phyloP scores from a whole-genome alignment of 164 flowering plant genomes.

The Stephania cephalantha region DNA sequence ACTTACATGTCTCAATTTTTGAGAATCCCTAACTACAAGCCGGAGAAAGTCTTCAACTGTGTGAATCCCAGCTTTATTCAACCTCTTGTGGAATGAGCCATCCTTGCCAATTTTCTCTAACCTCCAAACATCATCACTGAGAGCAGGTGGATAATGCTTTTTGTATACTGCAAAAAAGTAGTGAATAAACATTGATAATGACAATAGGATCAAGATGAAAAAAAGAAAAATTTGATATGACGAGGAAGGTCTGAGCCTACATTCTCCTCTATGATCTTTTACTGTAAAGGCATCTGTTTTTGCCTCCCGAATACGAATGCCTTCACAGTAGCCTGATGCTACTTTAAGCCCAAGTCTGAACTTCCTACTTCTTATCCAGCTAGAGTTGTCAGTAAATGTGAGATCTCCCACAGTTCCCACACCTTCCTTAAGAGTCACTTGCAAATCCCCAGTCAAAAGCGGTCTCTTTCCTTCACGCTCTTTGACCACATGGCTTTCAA shows the following conservation, averaged over 20 bases:
- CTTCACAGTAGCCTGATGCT: conserved; percentile 68
- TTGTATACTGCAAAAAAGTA: conserved; percentile 70
- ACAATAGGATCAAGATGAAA: neutral
- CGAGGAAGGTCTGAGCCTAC: conserved; percentile 34
- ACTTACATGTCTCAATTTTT: conserved; percentile 70
- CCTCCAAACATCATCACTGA: conserved; percentile 91
- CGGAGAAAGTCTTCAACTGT: conserved; percentile 87
- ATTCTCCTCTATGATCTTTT: conserved; percentile 97
- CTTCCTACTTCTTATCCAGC: conserved; percentile 96
- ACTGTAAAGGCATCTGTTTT: conserved; percentile 93
- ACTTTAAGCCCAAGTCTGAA: conserved; percentile 89
- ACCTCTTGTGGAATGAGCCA: conserved; percentile 90
- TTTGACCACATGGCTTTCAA: conserved; percentile 84
- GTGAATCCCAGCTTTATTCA: conserved; percentile 64
- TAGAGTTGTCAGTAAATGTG: conserved; percentile 93
- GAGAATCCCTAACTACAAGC: conserved; percentile 72
- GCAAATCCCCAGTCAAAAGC: conserved; percentile 81
- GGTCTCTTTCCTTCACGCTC: conserved; percentile 98
- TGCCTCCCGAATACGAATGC: conserved; percentile 81
- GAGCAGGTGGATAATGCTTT: conserved; percentile 94
- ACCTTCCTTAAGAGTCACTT: conserved; percentile 79
- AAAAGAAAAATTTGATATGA: neutral
- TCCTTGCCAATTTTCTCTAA: conserved; percentile 96
- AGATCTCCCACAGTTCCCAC: conserved; percentile 93
- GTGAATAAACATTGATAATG: conserved; percentile 1